Evolutionary conservation across 2,329 filamentous ascomycete species (phyloP).

Genomic region (Madurella mycetomatis): DNA sequence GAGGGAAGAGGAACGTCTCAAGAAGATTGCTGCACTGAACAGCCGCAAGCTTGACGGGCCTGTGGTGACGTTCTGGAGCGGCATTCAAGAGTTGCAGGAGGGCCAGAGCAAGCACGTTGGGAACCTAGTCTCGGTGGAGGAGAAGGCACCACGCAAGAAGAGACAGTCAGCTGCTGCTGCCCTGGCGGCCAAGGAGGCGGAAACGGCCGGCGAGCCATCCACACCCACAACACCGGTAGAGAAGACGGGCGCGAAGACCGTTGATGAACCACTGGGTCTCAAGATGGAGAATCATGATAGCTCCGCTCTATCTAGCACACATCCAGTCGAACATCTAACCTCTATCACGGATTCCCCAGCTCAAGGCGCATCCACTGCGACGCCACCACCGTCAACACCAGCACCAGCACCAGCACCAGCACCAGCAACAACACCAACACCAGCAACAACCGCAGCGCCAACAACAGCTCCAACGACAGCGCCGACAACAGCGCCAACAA

Average conservation of each 20-base stretch:
- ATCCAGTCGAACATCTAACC: background rate
- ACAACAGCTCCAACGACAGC: background rate
- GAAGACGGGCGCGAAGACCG: constrained; percentile 16
- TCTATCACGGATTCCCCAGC: background rate
- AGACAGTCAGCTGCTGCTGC: constrained; percentile 35
- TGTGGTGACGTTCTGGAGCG: constrained; percentile 89
- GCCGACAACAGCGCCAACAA: constrained; percentile 1
- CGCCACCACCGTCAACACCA: background rate
- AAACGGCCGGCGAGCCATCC: constrained; percentile 3
- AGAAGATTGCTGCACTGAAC: constrained; percentile 81
- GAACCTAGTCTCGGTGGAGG: constrained; percentile 58
- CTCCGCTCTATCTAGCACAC: constrained; percentile 13
- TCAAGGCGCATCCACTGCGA: background rate
- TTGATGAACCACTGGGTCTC: constrained; percentile 8
- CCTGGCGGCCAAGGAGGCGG: constrained; percentile 33
- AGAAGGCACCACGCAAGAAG: constrained; percentile 52
- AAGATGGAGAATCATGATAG: constrained; percentile 12
- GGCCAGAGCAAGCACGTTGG: constrained; percentile 70
- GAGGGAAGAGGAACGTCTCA: constrained; percentile 76
- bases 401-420: constrained; percentile 15
- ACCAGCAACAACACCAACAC: constrained; percentile 14
- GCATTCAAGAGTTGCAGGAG: constrained; percentile 76
- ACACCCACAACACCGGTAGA: constrained; percentile 10
- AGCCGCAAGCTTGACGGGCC: constrained; percentile 83
- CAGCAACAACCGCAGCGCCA: constrained; percentile 3